Evolutionary conservation across 202 grass and related monocot genomes (phyloP), one percentile per base, ranked within the genome.

Genomic region (Schoenoplectus tabernaemontani): DNA sequence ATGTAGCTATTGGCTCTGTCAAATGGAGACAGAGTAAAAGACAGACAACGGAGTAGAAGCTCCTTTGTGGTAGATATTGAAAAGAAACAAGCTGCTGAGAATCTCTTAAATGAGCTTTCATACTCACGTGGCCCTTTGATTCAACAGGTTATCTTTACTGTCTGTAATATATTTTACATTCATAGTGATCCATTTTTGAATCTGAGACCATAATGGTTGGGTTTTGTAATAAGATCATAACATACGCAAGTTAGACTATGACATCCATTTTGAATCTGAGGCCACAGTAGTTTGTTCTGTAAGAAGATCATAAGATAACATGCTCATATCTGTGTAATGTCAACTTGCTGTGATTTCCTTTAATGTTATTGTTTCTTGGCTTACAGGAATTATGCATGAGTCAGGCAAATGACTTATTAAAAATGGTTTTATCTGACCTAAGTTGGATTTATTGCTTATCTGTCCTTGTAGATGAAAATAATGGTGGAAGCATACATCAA

Each of bases 401-500:
- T 24, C 44, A 3, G 7, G 41, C 10, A 51, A 51, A 17, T 3
- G 2, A 13, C 19, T 43, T 24, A 33, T 44, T 23, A 23, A 12
- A 22, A 34, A n/a, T 64, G 33, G 34, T 37, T 11, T 38, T 38
- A 38, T 17, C 13, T 17, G 33, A 41, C n/a, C 5, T 11, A 44
- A 44, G 39, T 42, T 69, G 68, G 43, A 72, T 28, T 47, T 48
- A 68, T 22, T 88, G 11, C 62, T 84, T 62, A 81, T 71, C 38
- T 75, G 63, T 73, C 87, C 30, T 66, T 85, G 20, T 87, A 97
- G 93, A 97, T 97, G 93, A 97, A 97, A 84, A 87, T 91, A 83
- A 88, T 97, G 91, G 93, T 97, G 89, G 93, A 97, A 87, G 85
- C 93, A 70, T 97, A 97, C 77, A 97, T 97, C 59, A 97, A 93